Conservation (phyloP, 805 yeast genomes). For the Starmerella floris region DNA sequence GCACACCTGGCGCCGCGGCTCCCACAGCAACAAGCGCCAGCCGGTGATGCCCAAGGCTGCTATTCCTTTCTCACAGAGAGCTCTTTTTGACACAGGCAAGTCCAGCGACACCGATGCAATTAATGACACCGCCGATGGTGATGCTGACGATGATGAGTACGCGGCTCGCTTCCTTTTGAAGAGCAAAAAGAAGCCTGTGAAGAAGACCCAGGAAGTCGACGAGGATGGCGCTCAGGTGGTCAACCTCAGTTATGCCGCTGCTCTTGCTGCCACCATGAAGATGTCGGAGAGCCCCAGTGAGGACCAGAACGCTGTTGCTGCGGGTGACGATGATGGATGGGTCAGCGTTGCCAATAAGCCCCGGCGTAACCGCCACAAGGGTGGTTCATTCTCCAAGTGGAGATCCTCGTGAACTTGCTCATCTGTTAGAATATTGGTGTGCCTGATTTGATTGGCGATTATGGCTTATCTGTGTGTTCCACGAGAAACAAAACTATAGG, state of each 20-base stretch:
- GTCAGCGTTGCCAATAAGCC: constrained; percentile 18
- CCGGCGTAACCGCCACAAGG: constrained; percentile 16
- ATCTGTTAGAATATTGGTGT: too few species aligned
- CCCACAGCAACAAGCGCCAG: constrained; percentile 18
- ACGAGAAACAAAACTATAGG: too few species aligned
- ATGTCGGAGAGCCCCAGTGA: constrained; percentile 12
- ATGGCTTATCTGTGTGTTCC: too few species aligned
- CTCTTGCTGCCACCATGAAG: constrained; percentile 21
- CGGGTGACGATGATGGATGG: constrained; percentile 23
- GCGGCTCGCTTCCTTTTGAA: constrained; percentile 21
- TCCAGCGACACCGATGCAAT: constrained; percentile 1
- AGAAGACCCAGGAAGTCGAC: constrained; percentile 4
- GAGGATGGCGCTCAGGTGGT: constrained; percentile 17
- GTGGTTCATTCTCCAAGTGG: constrained; percentile 21
- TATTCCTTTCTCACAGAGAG: constrained; percentile 18
- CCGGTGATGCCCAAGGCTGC: constrained; percentile 20
- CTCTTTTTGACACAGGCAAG: constrained; percentile 10
- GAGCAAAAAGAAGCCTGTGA: constrained; percentile 14
- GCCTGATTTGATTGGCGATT: too few species aligned
- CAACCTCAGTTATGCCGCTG: constrained; percentile 21
- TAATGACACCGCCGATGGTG: constrained; percentile 16
- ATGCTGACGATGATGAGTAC: constrained; percentile 24
- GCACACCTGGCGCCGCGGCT: constrained; percentile 16
- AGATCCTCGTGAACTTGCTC: constrained; percentile 1
- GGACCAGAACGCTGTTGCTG: constrained; percentile 10